These are phyloP conservation scores for Metschnikowia matae DNA, from an alignment of 805 yeast genomes.

Conservation along the genomic window DNA sequence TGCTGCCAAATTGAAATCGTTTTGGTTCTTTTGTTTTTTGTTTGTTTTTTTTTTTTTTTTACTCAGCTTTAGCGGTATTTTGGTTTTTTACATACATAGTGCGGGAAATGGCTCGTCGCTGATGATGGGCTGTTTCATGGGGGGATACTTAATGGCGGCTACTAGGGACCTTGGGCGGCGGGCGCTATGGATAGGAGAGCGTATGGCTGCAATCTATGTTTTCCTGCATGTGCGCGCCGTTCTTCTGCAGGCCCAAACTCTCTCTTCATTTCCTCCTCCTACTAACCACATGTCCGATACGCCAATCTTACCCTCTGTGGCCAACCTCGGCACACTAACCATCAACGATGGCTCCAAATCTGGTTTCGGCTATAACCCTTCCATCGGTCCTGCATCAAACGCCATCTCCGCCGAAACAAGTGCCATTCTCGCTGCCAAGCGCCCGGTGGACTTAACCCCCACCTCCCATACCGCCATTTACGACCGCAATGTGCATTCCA, in stretches of 20 bases:
- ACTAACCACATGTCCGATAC: constrained; percentile 14
- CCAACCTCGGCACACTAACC: constrained; percentile 16
- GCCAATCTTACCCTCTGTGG: constrained; percentile 18
- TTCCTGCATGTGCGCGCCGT: neutral
- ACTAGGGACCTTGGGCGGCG: too few species aligned
- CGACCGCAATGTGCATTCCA: constrained; percentile 59
- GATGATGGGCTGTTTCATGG: neutral
- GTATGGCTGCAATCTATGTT: neutral
- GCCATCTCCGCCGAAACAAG: constrained; percentile 37
- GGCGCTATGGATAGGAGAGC: too few species aligned
- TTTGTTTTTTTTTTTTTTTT: too few species aligned
- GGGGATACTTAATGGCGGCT: neutral
- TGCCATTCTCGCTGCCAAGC: constrained; percentile 30
- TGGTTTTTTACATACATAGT: neutral
- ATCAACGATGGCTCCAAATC: constrained; percentile 14
- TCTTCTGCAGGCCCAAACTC: neutral
- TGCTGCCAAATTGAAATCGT: too few species aligned
- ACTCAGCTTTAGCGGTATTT: too few species aligned
- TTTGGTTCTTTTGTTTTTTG: too few species aligned
- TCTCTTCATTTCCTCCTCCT: neutral
- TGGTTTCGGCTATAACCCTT: constrained; percentile 44
- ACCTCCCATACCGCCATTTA: constrained; percentile 48
- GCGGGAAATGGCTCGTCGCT: constrained; percentile 3
- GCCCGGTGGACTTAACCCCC: constrained; percentile 28
- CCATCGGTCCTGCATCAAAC: constrained; percentile 40